Evolutionary conservation across 2,329 filamentous ascomycete genomes (phyloP).

Genomic region (Pseudonectria buxi): DNA sequence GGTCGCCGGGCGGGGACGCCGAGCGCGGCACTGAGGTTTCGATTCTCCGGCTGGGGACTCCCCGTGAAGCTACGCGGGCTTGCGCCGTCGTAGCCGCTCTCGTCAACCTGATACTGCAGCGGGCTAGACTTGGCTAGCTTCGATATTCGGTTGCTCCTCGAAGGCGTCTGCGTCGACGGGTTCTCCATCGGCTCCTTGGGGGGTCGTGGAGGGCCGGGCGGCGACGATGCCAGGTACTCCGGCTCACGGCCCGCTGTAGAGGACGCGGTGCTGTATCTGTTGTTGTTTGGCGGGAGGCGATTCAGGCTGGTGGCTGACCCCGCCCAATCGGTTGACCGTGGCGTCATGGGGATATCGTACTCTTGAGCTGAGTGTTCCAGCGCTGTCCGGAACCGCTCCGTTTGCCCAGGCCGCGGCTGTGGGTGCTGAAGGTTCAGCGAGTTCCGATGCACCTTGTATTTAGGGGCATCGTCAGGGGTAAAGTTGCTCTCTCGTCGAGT

Average conservation of each 20-base stretch:
- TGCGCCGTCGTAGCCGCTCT: conserved; percentile 47
- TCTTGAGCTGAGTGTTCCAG: conserved; percentile 67
- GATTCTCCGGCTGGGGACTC: conserved; percentile 51
- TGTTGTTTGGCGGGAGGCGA: conserved; percentile 41
- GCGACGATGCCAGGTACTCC: conserved; percentile 41
- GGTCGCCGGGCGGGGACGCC: conserved; percentile 47
- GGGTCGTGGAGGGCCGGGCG: conserved; percentile 46
- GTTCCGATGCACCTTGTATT: conserved; percentile 76
- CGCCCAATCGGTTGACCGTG: conserved; percentile 55
- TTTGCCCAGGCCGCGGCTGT: conserved; percentile 67
- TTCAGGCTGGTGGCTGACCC: conserved; percentile 54
- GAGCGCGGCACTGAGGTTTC: conserved; percentile 48
- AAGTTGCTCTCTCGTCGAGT: conserved; percentile 43
- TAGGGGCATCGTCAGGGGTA: conserved; percentile 63
- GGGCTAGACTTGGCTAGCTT: conserved; percentile 50
- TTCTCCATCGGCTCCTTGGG: conserved; percentile 55
- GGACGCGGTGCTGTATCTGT: conserved; percentile 43
- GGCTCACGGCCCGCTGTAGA: conserved; percentile 26
- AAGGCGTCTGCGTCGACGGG: conserved; percentile 35
- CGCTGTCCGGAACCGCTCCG: conserved; percentile 65
- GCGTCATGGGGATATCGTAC: conserved; percentile 55
- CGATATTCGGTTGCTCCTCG: conserved; percentile 40
- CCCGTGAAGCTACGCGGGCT: conserved; percentile 45
- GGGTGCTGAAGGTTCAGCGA: conserved; percentile 75
- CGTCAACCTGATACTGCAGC: conserved; percentile 48